These are phyloP conservation scores for Candida michaelii DNA, from an alignment of 805 yeast species.

Conservation along the genomic window DNA sequence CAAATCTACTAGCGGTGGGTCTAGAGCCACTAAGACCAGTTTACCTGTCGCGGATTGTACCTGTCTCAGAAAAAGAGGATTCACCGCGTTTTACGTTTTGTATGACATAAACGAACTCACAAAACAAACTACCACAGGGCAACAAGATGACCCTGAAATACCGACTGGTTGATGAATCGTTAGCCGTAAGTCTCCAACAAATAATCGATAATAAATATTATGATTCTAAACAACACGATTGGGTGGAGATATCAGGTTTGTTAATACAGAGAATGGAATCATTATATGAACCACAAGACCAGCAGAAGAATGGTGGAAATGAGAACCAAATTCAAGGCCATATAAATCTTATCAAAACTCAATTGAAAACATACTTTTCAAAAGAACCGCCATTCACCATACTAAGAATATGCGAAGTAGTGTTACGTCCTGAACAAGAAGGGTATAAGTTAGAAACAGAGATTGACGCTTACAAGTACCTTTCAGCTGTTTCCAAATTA, in stretches of 20 bases:
- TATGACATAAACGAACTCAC: background rate
- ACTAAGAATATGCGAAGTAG: conserved; percentile 46
- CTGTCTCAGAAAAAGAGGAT: no score
- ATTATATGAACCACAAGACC: background rate
- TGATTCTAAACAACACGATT: conserved; percentile 4
- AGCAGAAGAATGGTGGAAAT: background rate
- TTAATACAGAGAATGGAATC: background rate
- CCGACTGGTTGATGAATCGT: background rate
- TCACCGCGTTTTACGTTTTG: no score
- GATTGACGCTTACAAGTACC: conserved; percentile 39
- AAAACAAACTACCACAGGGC: background rate
- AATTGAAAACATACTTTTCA: background rate
- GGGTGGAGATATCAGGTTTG: background rate
- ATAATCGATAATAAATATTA: conserved; percentile 9
- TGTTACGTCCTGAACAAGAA: conserved; percentile 37
- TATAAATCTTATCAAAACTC: background rate
- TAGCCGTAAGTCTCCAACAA: background rate
- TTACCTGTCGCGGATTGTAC: no score
- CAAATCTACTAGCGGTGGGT: no score
- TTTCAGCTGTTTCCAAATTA: conserved; percentile 40
- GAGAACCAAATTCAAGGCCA: no score
- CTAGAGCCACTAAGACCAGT: no score
- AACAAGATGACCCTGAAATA: background rate
- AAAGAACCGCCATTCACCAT: conserved; percentile 48
- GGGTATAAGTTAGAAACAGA: conserved; percentile 31